Base-by-base conservation (phyloP, 805 yeast species). In the Saccharomycopsis malanga region DNA sequence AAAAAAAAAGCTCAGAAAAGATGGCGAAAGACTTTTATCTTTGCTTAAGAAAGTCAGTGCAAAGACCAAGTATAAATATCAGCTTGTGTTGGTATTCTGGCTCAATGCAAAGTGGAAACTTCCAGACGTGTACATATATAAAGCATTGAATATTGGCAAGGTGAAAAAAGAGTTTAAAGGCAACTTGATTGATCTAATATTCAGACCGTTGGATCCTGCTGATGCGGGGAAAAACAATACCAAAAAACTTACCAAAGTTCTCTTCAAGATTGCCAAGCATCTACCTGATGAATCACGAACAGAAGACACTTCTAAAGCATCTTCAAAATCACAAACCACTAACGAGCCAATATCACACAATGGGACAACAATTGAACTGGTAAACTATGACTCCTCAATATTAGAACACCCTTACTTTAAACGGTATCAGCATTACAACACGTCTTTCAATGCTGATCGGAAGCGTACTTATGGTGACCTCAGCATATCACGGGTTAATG, bases 11-110 rank as follows among this genome's bases (percentile, higher is more conserved):
- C n/a, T n/a, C n/a, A n/a, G n/a, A n/a, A n/a, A n/a, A n/a, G n/a
- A n/a, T n/a, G n/a, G n/a, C n/a, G n/a, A n/a, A n/a, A n/a, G n/a
- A n/a, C n/a, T n/a, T n/a, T n/a, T n/a, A n/a, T n/a, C n/a, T n/a
- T n/a, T n/a, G n/a, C n/a, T n/a, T n/a, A n/a, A n/a, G n/a, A n/a
- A n/a, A n/a, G n/a, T n/a, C n/a, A n/a, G n/a, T n/a, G n/a, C n/a
- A n/a, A n/a, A n/a, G n/a, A n/a, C n/a, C n/a, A n/a, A 58, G 36
- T 72, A 62, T 54, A 63, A 63, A 48, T 62, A 69, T 2, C 70
- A 69, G 41, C 54, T 75, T 3, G 43, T 74, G 15, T 48, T 74
- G 4, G 41, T 74, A 14, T 66, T 59, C 48, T 75, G 79, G 79
- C 71, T 68, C 3, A 30, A 46, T 22, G 38, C 34, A 4, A 39